Conservation (phyloP, 2,329 filamentous ascomycete species). For the Calonectria pseudoturangicola region DNA sequence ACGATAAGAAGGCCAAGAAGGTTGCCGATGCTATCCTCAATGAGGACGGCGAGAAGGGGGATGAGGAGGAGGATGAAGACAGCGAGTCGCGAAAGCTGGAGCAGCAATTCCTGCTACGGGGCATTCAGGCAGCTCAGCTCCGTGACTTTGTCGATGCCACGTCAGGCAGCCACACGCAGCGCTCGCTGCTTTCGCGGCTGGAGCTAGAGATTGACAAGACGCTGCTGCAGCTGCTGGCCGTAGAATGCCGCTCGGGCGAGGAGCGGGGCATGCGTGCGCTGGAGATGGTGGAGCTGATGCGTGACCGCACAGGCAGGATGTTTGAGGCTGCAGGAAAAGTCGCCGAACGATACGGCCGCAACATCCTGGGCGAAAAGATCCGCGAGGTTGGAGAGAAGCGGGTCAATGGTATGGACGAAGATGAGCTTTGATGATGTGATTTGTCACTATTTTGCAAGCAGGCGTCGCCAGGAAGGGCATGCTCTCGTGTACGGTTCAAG, state of each 20-base stretch:
- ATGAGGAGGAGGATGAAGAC: constrained; percentile 61
- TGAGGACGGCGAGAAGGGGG: constrained; percentile 59
- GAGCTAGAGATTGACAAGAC: constrained; percentile 94
- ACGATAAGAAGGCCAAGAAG: constrained; percentile 58
- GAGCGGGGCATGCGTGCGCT: constrained; percentile 95
- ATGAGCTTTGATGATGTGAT: constrained; percentile 60
- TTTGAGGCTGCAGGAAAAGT: constrained; percentile 93
- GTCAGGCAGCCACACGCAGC: constrained; percentile 74
- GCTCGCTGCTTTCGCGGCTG: constrained; percentile 79
- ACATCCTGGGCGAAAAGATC: constrained; percentile 92
- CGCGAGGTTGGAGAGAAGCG: constrained; percentile 85
- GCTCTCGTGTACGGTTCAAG: constrained; percentile 1
- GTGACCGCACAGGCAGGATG: constrained; percentile 90
- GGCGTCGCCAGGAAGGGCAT: constrained; percentile 17
- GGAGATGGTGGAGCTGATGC: constrained; percentile 91
- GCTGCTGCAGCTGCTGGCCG: constrained; percentile 89
- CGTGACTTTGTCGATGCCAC: constrained; percentile 84
- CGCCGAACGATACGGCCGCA: constrained; percentile 87
- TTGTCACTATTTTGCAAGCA: constrained; percentile 2
- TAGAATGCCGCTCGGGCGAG: constrained; percentile 94
- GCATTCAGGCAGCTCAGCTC: constrained; percentile 82
- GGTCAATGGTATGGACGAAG: constrained; percentile 76
- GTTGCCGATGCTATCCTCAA: constrained; percentile 59
- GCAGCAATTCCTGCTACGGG: constrained; percentile 86
- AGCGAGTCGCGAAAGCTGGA: constrained; percentile 80